These are phyloP conservation scores for Phytophthora macrochlamydospora DNA, from an alignment of 352 stramenopile species.

Conservation along the genomic window DNA sequence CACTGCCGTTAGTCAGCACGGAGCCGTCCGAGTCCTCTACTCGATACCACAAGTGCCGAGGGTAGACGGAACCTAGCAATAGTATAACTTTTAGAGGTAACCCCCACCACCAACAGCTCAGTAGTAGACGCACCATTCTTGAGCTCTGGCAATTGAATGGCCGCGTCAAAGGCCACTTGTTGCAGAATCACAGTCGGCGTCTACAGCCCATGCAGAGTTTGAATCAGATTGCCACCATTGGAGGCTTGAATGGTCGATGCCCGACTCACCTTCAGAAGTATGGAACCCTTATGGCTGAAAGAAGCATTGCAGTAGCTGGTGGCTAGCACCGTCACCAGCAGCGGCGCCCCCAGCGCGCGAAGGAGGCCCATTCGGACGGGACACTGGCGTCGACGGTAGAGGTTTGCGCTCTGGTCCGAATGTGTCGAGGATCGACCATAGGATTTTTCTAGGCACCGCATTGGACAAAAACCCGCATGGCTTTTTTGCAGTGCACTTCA, in stretches of 20 bases:
- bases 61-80: constrained; percentile 68
- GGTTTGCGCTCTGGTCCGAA: neutral
- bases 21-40: constrained; percentile 56
- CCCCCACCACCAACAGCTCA: neutral
- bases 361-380: constrained; percentile 17
- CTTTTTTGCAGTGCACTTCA: neutral
- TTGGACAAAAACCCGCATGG: too few species aligned
- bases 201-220: constrained; percentile 14
- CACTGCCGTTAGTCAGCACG: constrained; percentile 62
- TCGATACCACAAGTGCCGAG: constrained; percentile 54
- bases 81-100: neutral
- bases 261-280: constrained; percentile 9
- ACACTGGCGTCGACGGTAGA: neutral
- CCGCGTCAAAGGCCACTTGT: constrained; percentile 69
- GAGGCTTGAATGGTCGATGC: neutral
- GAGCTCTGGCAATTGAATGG: constrained; percentile 68
- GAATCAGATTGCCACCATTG: constrained; percentile 1
- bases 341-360: constrained; percentile 10
- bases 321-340: constrained; percentile 8
- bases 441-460: neutral
- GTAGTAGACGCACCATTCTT: constrained; percentile 63
- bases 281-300: constrained; percentile 8
- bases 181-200: constrained; percentile 75
- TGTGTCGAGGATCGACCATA: constrained; percentile 1
- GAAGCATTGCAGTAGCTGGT: constrained; percentile 11